Percentiles rank a stretch among this genome's conserved stretches.
These are phyloP conservation scores for Chrysoporthe cubensis DNA, from an alignment of 2,329 filamentous ascomycete genomes.

Conservation along the genomic window DNA sequence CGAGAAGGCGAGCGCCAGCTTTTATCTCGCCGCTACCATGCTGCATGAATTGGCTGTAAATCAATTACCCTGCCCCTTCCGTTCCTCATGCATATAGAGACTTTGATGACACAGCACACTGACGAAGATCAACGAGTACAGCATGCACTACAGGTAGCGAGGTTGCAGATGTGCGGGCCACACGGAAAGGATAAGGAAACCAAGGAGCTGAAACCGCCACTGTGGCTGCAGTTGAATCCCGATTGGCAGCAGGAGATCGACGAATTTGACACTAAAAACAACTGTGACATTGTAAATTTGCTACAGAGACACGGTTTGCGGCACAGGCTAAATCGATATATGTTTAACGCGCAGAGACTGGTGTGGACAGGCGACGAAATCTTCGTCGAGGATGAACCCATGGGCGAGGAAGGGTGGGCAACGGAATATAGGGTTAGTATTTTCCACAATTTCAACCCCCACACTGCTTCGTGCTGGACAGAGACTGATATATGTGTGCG, in stretches of 20 bases:
- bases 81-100: background rate
- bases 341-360: background rate
- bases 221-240: conserved; percentile 16
- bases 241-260: conserved; percentile 1
- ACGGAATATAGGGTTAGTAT: conserved; percentile 23
- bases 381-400: conserved; percentile 4
- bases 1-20: conserved; percentile 24
- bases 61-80: background rate
- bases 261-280: background rate
- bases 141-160: conserved; percentile 11
- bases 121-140: background rate
- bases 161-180: conserved; percentile 2
- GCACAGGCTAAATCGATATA: background rate
- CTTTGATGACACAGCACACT: background rate
- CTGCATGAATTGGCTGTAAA: conserved; percentile 25
- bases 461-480: background rate
- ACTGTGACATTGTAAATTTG: background rate
- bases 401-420: conserved; percentile 20
- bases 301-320: conserved; percentile 15
- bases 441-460: background rate
- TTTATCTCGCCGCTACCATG: conserved; percentile 18
- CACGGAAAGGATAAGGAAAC: background rate
- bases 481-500: background rate
- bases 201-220: background rate
- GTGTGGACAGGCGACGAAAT: background rate